A percentile compares a stretch with the other conserved stretches of the same genome.
phyloP scores from a whole-genome alignment of 2,329 filamentous ascomycete genomes.

The Pyrenophora graminea region DNA sequence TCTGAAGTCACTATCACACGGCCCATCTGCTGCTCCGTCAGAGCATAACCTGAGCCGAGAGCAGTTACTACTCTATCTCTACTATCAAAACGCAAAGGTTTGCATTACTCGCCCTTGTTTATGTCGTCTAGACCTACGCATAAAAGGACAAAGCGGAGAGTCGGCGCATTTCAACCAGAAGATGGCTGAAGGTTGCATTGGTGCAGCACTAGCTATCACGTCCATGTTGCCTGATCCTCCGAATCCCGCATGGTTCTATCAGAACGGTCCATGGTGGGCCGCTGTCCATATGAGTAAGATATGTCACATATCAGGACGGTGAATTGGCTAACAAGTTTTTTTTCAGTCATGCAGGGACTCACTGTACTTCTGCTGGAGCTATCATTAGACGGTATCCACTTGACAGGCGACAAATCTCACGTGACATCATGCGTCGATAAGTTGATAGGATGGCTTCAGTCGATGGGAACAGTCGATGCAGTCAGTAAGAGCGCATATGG shows the following conservation, averaged over 20 bases:
- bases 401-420: slow-evolving; percentile 27
- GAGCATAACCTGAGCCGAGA: slow-evolving; percentile 14
- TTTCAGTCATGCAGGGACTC: slow-evolving; percentile 45
- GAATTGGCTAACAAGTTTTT: not conserved
- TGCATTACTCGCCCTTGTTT: slow-evolving; percentile 47
- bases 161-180: slow-evolving; percentile 38
- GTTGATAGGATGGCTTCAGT: slow-evolving; percentile 37
- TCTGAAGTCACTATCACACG: slow-evolving; percentile 26
- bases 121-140: slow-evolving; percentile 40
- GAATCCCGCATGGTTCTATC: slow-evolving; percentile 22
- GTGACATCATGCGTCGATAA: slow-evolving; percentile 31
- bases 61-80: slow-evolving; percentile 25
- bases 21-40: slow-evolving; percentile 1
- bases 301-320: not conserved
- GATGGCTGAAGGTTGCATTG: slow-evolving; percentile 40
- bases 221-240: slow-evolving; percentile 36
- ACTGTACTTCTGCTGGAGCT: slow-evolving; percentile 46
- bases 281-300: slow-evolving; percentile 32
- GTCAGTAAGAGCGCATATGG: slow-evolving; percentile 38
- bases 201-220: slow-evolving; percentile 40
- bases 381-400: slow-evolving; percentile 31
- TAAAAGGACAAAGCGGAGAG: slow-evolving; percentile 35
- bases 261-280: slow-evolving; percentile 46
- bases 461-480: slow-evolving; percentile 32
- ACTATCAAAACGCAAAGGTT: slow-evolving; percentile 42